Evolutionary conservation across 2,329 filamentous ascomycete genomes (phyloP), one percentile per base, ranked within the genome.

Genomic region (Gaeumannomyces sp.): DNA sequence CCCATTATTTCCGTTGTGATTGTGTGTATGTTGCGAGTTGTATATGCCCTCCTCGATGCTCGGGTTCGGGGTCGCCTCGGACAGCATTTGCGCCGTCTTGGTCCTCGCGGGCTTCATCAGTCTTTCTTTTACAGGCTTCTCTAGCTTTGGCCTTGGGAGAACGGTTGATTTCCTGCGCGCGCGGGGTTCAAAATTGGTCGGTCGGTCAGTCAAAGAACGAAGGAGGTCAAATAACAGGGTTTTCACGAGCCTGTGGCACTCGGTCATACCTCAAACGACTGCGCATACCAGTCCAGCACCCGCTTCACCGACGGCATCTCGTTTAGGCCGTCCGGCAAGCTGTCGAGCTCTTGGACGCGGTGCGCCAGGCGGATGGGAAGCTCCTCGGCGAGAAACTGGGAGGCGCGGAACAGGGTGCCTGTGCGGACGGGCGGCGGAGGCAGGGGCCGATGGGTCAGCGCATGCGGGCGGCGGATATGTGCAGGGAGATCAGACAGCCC

Each of bases 251-350:
- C 22, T 19, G 4, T 16, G 25, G 13, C 6, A 31, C 58, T 3
- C 22, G 28, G 31, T 33, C 85, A 71, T 85, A 97, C 93, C 87
- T 99, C 95, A 74, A 99, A 99, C 63, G 95, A 99, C 80, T 99
- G 95, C 69, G 94, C 95, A 77, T 99, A 99, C 95, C 95, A 99
- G 74, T 98, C 93, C 76, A 93, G 90, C 70, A 99, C 95, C 73
- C 89, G 92, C 76, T 89, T 89, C 70, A 99, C 97, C 14, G 95
- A 98, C 56, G 93, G 92, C 95, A 99, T 98, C 71, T 98, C 93
- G 76, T 92, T 97, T 67, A 99, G 85, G 65, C 95, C 95, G 84
- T 99, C 95, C 50, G 95, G 95, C 2, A 99, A 83, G 73, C 92
- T 91, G 67, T 90, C 88, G 65, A 99, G 86, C 80, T 99, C 95